Evolutionary conservation across 2,329 filamentous ascomycete species (phyloP), one percentile per base, ranked within the genome.

Genomic region (Calonectria montana): DNA sequence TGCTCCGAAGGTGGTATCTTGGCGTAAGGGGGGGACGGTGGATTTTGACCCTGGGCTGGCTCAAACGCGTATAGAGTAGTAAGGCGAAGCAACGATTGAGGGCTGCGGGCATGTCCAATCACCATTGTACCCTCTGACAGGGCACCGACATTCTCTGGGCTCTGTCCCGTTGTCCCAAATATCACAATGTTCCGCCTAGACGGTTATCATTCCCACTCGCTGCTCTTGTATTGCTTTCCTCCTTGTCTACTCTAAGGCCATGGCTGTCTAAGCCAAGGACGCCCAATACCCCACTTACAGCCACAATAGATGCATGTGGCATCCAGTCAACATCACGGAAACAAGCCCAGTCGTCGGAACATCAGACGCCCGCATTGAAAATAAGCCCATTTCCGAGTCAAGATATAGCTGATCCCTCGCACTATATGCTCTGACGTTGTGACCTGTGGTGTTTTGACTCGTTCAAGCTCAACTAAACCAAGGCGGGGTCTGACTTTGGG

Each of bases 381-480:
- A 59, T 59, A 59, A 39, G 53, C 53, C 53, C 53, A 59, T 59
- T 59, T 39, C 31, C 35, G 53, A 59, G 53, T 59, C 53, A 59
- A 59, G 53, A 59, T 59, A 59, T 59, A 59, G 37, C 53, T 59
- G 31, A 59, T 59, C 53, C 23, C 53, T 59, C 18, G 53, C 53
- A 35, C 53, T 21, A 59, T 41, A 68, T 62, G 57, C 25, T 62
- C 47, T 31, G 53, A 59, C 53, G 53, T 59, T 59, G 53, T 23
- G 53, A 37, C 43, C n/a, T 25, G 35, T 59, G 53, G 13, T 59
- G 53, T 59, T 59, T 37, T 59, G 53, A 59, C 53, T 59, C 31
- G 53, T 23, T 59, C 53, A 39, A 39, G 53, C 53, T 43, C 31
- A 25, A 39, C 43, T 25, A 64, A 31, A 64, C 23, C 41, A 21